These are phyloP conservation scores for Melanopsichium pennsylvanicum DNA, from an alignment of 1,284 basidiomycete species.

Conservation along the genomic window DNA sequence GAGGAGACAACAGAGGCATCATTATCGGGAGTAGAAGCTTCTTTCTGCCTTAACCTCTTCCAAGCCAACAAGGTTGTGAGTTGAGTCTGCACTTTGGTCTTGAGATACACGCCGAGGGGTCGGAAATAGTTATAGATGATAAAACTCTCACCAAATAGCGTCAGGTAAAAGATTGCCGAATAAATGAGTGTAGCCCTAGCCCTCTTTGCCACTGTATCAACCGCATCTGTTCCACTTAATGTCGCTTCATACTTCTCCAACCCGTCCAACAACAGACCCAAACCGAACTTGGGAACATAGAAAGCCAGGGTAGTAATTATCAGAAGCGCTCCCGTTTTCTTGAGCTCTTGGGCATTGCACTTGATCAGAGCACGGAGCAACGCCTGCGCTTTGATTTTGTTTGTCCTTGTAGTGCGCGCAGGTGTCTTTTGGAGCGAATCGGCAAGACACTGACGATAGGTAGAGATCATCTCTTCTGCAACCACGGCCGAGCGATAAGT, in stretches of 20 bases:
- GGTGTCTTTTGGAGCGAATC: constrained; percentile 4
- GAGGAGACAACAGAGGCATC: no score
- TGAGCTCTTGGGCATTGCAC: constrained; percentile 14
- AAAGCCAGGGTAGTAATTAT: constrained; percentile 25
- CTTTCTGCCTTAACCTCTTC: constrained; percentile 38
- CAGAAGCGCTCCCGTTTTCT: background rate
- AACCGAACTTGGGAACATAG: constrained; percentile 31
- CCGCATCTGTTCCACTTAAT: background rate
- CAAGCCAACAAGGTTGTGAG: constrained; percentile 30
- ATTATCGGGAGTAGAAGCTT: constrained; percentile 22
- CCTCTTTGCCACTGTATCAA: constrained; percentile 7
- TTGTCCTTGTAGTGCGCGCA: background rate
- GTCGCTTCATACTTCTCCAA: constrained; percentile 12
- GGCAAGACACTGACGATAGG: constrained; percentile 14
- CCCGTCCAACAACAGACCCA: constrained; percentile 15
- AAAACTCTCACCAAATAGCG: constrained; percentile 11
- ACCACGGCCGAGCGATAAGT: constrained; percentile 13
- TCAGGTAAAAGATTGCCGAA: constrained; percentile 26
- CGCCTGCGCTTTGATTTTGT: constrained; percentile 6
- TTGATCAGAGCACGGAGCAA: constrained; percentile 12
- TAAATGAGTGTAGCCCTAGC: constrained; percentile 29
- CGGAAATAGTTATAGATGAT: constrained; percentile 29
- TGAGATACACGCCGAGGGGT: constrained; percentile 10
- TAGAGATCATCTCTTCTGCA: constrained; percentile 21
- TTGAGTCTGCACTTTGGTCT: constrained; percentile 19